Evolutionary conservation across 1,284 basidiomycete genomes (phyloP).

Genomic region (Boletus sp.): DNA sequence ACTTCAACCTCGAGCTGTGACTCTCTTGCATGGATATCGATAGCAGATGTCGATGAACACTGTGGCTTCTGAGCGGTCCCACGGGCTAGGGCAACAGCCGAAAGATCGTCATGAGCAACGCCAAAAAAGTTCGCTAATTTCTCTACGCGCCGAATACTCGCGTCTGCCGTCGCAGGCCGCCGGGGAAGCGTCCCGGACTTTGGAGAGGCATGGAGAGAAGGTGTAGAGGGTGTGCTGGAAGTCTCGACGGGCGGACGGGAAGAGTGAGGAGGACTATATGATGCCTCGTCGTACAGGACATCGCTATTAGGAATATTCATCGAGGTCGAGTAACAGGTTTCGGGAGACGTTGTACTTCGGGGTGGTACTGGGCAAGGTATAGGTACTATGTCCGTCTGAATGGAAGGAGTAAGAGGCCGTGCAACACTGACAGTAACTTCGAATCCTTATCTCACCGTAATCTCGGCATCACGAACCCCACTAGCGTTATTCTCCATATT

Average conservation of each 20-base stretch:
- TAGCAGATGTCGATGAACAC: constrained; percentile 1
- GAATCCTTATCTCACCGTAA: constrained; percentile 11
- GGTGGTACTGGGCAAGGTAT: not conserved
- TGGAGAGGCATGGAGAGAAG: not conserved
- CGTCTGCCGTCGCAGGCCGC: constrained; percentile 7
- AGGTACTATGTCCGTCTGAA: constrained; percentile 3
- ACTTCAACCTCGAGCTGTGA: constrained; percentile 35
- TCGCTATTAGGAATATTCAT: not conserved
- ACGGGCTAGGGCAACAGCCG: constrained; percentile 7
- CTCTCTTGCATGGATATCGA: constrained; percentile 3
- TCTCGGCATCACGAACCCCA: not conserved
- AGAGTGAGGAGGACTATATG: not conserved
- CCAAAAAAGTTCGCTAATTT: constrained; percentile 60
- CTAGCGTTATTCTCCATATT: not conserved
- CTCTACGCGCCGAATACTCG: constrained; percentile 29
- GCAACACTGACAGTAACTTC: not conserved
- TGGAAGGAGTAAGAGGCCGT: constrained; percentile 7
- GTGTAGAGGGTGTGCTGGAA: not conserved
- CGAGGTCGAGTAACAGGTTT: not conserved
- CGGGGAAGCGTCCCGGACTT: not conserved
- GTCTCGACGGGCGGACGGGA: not conserved
- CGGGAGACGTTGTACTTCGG: not conserved
- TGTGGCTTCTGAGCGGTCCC: not conserved
- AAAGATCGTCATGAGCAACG: constrained; percentile 48
- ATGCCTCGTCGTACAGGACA: not conserved